Evolutionary conservation across 75 land plant genomes (phyloP).

Genomic region (Chamaecyparis obtusa): DNA sequence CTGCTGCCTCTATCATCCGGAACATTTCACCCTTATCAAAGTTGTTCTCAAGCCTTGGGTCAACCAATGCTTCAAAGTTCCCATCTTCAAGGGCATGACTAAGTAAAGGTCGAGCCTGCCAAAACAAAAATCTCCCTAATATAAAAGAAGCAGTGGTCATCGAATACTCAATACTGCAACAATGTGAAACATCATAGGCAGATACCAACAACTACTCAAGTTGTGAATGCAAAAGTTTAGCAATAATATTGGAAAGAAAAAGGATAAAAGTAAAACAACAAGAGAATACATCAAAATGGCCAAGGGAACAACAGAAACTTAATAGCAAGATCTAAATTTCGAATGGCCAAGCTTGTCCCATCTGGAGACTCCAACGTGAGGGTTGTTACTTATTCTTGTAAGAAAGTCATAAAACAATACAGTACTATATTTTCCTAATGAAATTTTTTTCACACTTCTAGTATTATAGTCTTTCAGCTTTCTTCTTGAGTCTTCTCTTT

Average conservation of each 20-base stretch:
- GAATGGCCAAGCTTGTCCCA: not conserved
- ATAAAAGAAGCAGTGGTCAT: not conserved
- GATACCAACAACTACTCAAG: not conserved
- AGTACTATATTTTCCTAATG: not conserved
- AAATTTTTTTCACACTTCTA: not conserved
- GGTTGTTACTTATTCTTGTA: not conserved
- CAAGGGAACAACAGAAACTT: not conserved
- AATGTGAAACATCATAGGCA: not conserved
- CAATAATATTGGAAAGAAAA: constrained; percentile 1
- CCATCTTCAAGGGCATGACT: constrained; percentile 36
- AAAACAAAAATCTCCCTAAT: not conserved
- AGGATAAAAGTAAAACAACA: not conserved
- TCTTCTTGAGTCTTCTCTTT: not conserved
- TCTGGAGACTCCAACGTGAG: not conserved
- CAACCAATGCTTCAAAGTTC: constrained; percentile 34
- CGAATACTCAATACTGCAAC: not conserved
- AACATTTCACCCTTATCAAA: constrained; percentile 45
- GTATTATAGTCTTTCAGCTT: not conserved
- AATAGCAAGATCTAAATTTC: not conserved
- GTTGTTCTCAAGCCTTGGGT: constrained; percentile 50
- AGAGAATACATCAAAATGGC: not conserved
- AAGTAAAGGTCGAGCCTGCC: constrained; percentile 67
- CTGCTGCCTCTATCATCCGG: constrained; percentile 61
- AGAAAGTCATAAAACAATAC: not conserved
- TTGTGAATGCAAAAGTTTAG: not conserved